These are phyloP conservation scores for Trichoderma sp. DNA, from an alignment of 2,329 filamentous ascomycete species.

Conservation along the genomic window DNA sequence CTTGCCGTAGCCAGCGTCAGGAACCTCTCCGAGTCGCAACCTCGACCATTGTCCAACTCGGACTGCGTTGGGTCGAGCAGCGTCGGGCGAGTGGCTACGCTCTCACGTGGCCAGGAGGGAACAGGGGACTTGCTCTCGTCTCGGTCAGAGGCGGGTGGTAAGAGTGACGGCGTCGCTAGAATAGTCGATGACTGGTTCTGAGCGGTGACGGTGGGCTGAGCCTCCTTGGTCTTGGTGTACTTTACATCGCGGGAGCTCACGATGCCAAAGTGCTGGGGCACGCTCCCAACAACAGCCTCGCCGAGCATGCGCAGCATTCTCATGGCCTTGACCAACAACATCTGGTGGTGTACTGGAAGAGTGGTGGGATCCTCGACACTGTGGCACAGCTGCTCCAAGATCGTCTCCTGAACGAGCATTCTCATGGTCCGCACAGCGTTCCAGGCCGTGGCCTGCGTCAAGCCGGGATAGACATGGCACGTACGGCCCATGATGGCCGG, in stretches of 20 bases:
- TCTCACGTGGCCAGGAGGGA: slow-evolving; percentile 13
- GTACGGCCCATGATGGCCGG: slow-evolving; percentile 40
- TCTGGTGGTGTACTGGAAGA: slow-evolving; percentile 33
- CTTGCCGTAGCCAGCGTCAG: slow-evolving; percentile 49
- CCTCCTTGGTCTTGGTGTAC: slow-evolving; percentile 23
- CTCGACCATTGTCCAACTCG: slow-evolving; percentile 25
- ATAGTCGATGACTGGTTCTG: slow-evolving; percentile 32
- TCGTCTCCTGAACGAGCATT: slow-evolving; percentile 47
- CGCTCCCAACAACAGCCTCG: slow-evolving; percentile 44
- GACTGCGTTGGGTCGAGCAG: slow-evolving; percentile 41
- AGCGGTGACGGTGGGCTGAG: slow-evolving; percentile 29
- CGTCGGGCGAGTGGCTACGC: slow-evolving; percentile 32
- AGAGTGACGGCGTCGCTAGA: slow-evolving; percentile 26
- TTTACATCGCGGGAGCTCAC: slow-evolving; percentile 40
- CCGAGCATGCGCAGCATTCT: slow-evolving; percentile 39
- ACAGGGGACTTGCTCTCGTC: slow-evolving; percentile 13
- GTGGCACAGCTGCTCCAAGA: slow-evolving; percentile 42
- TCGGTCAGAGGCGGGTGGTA: background rate
- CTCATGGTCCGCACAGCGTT: slow-evolving; percentile 46
- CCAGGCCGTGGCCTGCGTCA: slow-evolving; percentile 47
- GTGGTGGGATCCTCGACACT: slow-evolving; percentile 30
- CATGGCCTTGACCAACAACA: slow-evolving; percentile 38
- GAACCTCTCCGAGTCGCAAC: slow-evolving; percentile 43
- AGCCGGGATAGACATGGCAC: slow-evolving; percentile 47
- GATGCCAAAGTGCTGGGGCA: slow-evolving; percentile 51